These are phyloP conservation scores for Solanum arcanum DNA, from an alignment of 257 asterid genomes.

Conservation along the genomic window DNA sequence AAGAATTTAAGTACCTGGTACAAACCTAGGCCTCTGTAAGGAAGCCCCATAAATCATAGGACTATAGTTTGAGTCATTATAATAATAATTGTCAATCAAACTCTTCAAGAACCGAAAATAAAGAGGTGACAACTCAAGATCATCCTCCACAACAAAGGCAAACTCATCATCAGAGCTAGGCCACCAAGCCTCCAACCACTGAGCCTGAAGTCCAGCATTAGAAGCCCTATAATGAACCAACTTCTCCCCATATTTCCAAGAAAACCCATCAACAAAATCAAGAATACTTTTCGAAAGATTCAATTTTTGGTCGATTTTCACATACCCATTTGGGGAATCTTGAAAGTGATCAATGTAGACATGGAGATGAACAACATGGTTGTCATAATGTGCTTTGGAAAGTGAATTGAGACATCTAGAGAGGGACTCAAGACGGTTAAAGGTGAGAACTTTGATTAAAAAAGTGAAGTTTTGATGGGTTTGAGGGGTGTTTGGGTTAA, in stretches of 20 bases:
- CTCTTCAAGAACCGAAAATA: slow-evolving; percentile 70
- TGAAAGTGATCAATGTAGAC: slow-evolving; percentile 61
- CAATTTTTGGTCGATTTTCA: slow-evolving; percentile 37
- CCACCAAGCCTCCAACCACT: slow-evolving; percentile 76
- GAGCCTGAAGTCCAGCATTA: slow-evolving; percentile 60
- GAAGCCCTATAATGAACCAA: slow-evolving; percentile 46
- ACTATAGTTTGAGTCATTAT: slow-evolving; percentile 43
- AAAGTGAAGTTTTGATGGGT: slow-evolving; percentile 47
- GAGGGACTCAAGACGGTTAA: slow-evolving; percentile 66
- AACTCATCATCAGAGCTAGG: slow-evolving; percentile 56
- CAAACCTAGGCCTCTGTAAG: slow-evolving; percentile 77
- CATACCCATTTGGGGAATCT: slow-evolving; percentile 21
- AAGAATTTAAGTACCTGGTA: slow-evolving; percentile 45
- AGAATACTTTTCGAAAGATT: slow-evolving; percentile 43
- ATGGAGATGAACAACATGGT: slow-evolving; percentile 56
- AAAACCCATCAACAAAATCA: slow-evolving; percentile 58
- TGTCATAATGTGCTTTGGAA: slow-evolving; percentile 60
- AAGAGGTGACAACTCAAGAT: slow-evolving; percentile 80
- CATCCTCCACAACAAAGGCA: slow-evolving; percentile 94
- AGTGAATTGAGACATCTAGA: slow-evolving; percentile 82
- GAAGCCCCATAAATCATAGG: slow-evolving; percentile 74
- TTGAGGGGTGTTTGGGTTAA: slow-evolving; percentile 16
- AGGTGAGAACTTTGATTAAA: slow-evolving; percentile 78
- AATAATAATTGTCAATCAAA: slow-evolving; percentile 54
- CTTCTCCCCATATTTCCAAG: slow-evolving; percentile 67